Base-by-base conservation (phyloP, 176 grass and related monocot genomes). In the Carex scoparia region DNA sequence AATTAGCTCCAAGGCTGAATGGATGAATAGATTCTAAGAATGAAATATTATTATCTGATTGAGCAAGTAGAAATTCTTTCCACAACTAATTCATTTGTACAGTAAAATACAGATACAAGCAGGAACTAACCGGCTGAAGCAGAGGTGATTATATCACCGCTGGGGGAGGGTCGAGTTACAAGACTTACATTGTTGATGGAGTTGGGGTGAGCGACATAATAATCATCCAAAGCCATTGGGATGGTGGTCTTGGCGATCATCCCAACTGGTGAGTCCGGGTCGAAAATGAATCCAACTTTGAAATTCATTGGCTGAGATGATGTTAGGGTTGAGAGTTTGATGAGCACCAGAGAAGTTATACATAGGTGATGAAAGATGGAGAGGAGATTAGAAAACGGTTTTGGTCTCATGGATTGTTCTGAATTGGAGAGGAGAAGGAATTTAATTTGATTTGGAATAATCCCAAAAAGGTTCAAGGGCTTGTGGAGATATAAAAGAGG, bases 221-320 rank as follows among this genome's bases (percentile, higher is more conserved):
- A 95, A 32, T 95, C 93, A 23, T 91, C 19, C 5, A 92, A n/a
- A 0, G 93, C 93, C 88, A 95, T 46, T 5, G 82, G 82, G 44
- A 91, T 33, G 38, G 87, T 91, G 79, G 91, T 88, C 7, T 30
- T 33, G 38, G 76, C 68, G 5, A 86, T 84, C 66, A 87, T 90
- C 1, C 93, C 93, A 4, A 82, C 70, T 54, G 76, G 60, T 7
- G 90, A 88, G 1, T 3, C 27, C 46, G 87, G 38, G 67, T 95
- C 74, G 3, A 91, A 91, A 53, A 95, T 87, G 7, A 95, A 82
- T 3, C 93, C 87, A 0, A 95, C 85, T 74, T 91, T 85, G 88
- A 92, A 85, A 30, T 87, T 35, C 11, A 54, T 8, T 7, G 42
- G 61, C 79, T 81, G 79, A 12, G 60, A 51, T 68, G 80, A 54